These are phyloP conservation scores for Cryomyces minteri DNA, from an alignment of 495 filamentous ascomycete species.

Conservation along the genomic window DNA sequence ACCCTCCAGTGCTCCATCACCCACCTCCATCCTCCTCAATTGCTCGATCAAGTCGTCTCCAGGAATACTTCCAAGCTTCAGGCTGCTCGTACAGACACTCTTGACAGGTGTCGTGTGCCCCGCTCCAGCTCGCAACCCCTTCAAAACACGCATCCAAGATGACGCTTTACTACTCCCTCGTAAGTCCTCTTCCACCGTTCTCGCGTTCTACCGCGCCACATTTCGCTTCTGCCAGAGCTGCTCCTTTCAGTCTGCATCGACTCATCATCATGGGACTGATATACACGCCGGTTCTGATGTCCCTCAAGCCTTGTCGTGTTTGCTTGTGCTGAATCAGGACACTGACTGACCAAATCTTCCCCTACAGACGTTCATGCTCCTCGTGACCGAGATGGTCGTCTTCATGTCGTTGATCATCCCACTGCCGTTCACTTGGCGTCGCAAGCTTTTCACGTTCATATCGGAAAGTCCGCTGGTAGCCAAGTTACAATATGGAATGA, in stretches of 20 bases:
- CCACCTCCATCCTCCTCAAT: no score
- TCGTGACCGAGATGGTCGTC: constrained; percentile 83
- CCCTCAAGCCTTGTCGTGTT: background rate
- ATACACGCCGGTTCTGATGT: constrained; percentile 16
- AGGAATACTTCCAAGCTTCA: no score
- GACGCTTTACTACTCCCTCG: constrained; percentile 98
- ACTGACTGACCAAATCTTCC: background rate
- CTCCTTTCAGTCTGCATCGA: background rate
- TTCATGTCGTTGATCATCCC: constrained; percentile 88
- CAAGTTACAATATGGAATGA: constrained; percentile 67
- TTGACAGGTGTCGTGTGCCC: no score
- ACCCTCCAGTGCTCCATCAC: no score
- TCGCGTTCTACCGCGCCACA: background rate
- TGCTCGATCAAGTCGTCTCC: no score
- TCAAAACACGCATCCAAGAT: constrained; percentile 25
- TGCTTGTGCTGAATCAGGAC: background rate
- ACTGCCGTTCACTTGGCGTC: constrained; percentile 68
- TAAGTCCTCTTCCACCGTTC: constrained; percentile 31
- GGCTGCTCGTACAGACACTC: no score
- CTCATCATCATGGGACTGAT: constrained; percentile 9
- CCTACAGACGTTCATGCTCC: constrained; percentile 71
- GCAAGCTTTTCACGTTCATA: constrained; percentile 83
- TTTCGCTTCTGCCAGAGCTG: background rate
- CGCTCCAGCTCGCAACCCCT: no score
- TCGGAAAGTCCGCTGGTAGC: constrained; percentile 71